Conservation (phyloP, 1,284 basidiomycete genomes). For the Wolfiporia cocos region DNA sequence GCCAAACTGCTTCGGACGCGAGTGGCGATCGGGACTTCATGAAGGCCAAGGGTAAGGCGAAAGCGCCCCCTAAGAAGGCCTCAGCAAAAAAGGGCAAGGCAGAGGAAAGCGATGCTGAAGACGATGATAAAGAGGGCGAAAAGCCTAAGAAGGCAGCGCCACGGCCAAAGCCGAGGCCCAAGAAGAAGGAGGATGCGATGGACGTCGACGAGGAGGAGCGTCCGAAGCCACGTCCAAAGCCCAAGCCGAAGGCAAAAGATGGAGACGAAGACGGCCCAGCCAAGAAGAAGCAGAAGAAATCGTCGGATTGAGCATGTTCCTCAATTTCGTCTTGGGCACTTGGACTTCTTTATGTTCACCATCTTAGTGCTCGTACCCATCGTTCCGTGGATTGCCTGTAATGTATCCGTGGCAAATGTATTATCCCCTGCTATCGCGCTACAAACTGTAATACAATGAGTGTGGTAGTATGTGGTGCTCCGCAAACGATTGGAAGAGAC, state of each 20-base stretch:
- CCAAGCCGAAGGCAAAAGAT: constrained; percentile 41
- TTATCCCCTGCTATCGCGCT: constrained; percentile 1
- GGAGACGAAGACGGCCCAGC: constrained; percentile 62
- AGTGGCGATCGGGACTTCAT: constrained; percentile 64
- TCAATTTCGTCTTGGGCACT: too few relatives aligned
- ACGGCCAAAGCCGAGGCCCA: constrained; percentile 35
- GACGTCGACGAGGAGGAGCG: constrained; percentile 48
- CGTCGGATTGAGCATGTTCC: constrained; percentile 18
- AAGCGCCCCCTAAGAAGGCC: constrained; percentile 36
- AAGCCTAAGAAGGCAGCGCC: constrained; percentile 30
- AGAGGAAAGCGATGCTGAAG: constrained; percentile 30
- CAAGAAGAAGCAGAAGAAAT: constrained; percentile 64
- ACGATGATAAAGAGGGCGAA: constrained; percentile 38
- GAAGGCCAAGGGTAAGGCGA: constrained; percentile 39
- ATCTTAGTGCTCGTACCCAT: too few relatives aligned
- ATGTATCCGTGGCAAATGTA: too few relatives aligned
- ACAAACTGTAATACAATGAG: constrained; percentile 7
- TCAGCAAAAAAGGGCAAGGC: constrained; percentile 28
- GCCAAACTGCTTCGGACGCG: constrained; percentile 75
- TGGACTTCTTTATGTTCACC: too few relatives aligned
- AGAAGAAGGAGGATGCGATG: constrained; percentile 34
- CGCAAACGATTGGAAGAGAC: neutral
- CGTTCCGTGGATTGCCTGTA: too few relatives aligned
- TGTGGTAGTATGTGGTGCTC: constrained; percentile 3
- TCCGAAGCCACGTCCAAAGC: constrained; percentile 38